Evolutionary conservation across 176 grass and related monocot species (phyloP).

Genomic region (sorghum (Sorghum bicolor)): DNA sequence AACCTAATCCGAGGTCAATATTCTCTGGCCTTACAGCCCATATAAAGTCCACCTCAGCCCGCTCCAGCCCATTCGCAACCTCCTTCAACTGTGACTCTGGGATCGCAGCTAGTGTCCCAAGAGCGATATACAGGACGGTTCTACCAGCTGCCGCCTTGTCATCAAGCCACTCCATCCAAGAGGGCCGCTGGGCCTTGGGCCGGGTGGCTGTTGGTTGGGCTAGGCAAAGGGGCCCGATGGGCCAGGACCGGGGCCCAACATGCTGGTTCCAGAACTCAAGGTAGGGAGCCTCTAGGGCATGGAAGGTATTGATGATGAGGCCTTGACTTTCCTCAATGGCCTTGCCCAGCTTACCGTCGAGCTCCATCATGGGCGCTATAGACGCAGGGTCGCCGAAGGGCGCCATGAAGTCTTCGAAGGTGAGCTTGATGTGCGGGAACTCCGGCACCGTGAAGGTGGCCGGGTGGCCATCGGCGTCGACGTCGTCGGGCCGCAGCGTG

Average conservation of each 20-base stretch:
- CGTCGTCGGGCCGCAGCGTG: not conserved
- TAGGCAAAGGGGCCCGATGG: slow-evolving; percentile 55
- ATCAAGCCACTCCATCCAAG: slow-evolving; percentile 52
- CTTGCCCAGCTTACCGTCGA: slow-evolving; percentile 3
- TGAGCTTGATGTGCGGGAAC: slow-evolving; percentile 52
- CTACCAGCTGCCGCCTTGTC: slow-evolving; percentile 14
- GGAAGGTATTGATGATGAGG: slow-evolving; percentile 51
- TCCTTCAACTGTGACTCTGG: slow-evolving; percentile 36
- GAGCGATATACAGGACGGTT: slow-evolving; percentile 52
- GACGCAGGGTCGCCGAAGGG: slow-evolving; percentile 56
- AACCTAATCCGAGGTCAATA: slow-evolving; percentile 18
- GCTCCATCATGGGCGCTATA: slow-evolving; percentile 29
- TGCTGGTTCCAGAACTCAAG: slow-evolving; percentile 37
- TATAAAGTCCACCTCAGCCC: slow-evolving; percentile 41
- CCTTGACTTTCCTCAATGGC: slow-evolving; percentile 27
- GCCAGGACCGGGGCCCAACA: slow-evolving; percentile 1
- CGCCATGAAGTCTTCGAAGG: slow-evolving; percentile 45
- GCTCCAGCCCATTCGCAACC: slow-evolving; percentile 40
- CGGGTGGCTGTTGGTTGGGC: not conserved
- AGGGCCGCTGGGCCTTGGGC: not conserved
- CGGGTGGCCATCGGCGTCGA: slow-evolving; percentile 2
- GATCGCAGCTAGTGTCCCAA: slow-evolving; percentile 41
- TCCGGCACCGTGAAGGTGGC: slow-evolving; percentile 47
- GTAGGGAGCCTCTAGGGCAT: slow-evolving; percentile 41
- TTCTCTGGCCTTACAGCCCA: slow-evolving; percentile 41